Percentiles rank a stretch among this genome's conserved stretches.
Evolutionary conservation across 345 rosid genomes (phyloP).

Genomic region (Euclidium syriacum): DNA sequence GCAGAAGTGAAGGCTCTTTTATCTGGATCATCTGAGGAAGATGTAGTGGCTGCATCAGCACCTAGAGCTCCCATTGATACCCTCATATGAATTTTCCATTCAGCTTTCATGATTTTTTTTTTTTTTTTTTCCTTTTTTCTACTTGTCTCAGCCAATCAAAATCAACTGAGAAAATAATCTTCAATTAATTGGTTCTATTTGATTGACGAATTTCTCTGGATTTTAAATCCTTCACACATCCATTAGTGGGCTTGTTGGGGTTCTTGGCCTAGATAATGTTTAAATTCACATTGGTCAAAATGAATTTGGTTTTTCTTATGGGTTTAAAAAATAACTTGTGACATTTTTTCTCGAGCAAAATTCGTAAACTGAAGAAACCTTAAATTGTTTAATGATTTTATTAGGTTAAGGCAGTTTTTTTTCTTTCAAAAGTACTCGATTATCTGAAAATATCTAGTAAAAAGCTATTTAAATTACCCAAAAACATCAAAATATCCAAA

Average conservation of each 20-base stretch:
- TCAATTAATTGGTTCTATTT: not conserved
- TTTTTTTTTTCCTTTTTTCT: not conserved
- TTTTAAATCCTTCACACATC: constrained; percentile 1
- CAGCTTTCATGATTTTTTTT: not conserved
- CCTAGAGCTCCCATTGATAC: constrained; percentile 29
- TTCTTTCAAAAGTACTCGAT: no score
- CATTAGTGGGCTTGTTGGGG: not conserved
- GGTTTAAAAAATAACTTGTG: no score
- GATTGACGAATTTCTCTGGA: not conserved
- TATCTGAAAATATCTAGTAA: no score
- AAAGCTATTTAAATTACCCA: no score
- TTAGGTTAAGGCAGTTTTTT: not conserved
- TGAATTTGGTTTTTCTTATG: not conserved
- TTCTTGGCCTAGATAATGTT: not conserved
- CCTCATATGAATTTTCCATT: not conserved
- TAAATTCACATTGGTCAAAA: not conserved
- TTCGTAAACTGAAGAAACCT: not conserved
- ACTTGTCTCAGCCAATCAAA: not conserved
- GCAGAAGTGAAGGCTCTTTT: constrained; percentile 62
- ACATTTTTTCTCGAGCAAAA: not conserved
- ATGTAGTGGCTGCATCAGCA: not conserved
- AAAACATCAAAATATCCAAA: no score
- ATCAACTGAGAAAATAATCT: not conserved
- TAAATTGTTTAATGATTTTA: not conserved
- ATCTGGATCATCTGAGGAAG: constrained; percentile 34